phyloP scores from a whole-genome alignment of 176 grass and related monocot species.

The Raddia guianensis region DNA sequence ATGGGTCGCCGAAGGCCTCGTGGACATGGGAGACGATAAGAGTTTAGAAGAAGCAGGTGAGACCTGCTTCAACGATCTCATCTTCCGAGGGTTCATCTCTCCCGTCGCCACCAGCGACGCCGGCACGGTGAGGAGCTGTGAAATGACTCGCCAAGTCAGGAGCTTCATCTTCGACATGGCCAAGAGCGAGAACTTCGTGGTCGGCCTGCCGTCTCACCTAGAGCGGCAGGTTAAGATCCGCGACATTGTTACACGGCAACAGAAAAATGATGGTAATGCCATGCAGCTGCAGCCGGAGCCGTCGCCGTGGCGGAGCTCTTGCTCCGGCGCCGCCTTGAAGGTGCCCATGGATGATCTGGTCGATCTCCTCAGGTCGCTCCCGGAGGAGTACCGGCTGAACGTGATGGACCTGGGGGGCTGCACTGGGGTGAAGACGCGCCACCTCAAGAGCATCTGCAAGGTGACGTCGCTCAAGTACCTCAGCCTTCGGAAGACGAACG shows the following conservation, averaged over 20 bases:
- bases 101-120: background rate
- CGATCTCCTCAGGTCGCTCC: background rate
- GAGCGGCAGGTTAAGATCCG: background rate
- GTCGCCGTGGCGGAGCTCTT: background rate
- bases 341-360: background rate
- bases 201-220: background rate
- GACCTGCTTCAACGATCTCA: background rate
- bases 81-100: background rate
- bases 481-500: background rate
- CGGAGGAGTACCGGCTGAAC: background rate
- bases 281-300: too few relatives aligned
- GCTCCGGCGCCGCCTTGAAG: too few relatives aligned
- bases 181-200: background rate
- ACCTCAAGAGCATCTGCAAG: background rate
- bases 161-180: background rate
- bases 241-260: too few relatives aligned
- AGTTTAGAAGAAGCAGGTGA: background rate
- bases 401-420: background rate
- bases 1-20: background rate
- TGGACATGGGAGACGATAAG: background rate
- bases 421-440: background rate
- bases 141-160: background rate
- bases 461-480: background rate
- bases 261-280: too few relatives aligned
- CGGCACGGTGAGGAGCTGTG: background rate